phyloP scores from a whole-genome alignment of 2,329 filamentous ascomycete species.

The Ophiocordyceps polyrhachis-furcata region DNA sequence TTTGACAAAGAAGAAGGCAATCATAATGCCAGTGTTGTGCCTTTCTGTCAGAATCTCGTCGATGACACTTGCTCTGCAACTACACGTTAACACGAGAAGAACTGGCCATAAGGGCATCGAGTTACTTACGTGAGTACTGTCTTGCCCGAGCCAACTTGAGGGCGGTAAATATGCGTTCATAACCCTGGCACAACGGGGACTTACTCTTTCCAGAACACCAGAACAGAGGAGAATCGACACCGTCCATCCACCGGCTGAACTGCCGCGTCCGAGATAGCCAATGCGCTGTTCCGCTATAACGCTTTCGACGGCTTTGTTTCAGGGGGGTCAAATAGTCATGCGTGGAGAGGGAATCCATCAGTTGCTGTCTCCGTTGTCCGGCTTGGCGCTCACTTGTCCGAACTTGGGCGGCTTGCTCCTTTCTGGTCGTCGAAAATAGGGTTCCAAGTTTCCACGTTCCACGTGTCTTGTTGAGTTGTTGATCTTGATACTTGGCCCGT shows the following conservation, averaged over 20 bases:
- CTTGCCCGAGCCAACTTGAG: background rate
- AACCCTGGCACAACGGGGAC: background rate
- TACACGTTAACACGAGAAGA: background rate
- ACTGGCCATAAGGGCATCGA: background rate
- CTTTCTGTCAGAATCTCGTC: background rate
- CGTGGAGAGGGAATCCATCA: background rate
- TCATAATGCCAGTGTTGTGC: background rate
- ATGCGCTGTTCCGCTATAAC: background rate
- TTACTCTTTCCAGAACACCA: background rate
- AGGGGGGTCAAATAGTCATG: background rate
- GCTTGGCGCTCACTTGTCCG: background rate
- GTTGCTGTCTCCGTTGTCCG: background rate
- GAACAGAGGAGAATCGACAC: background rate
- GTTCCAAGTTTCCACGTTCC: background rate
- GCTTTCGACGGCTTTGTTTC: background rate
- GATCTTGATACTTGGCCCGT: background rate
- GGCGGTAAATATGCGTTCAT: background rate
- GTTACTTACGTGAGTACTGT: background rate
- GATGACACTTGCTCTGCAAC: background rate
- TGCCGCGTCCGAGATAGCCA: background rate
- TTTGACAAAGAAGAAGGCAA: background rate
- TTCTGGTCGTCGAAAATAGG: background rate
- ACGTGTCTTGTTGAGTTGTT: background rate
- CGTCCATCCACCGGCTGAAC: background rate
- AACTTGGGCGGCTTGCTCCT: background rate